Evolutionary conservation across 805 yeast genomes (phyloP), one percentile per base, ranked within the genome.

Genomic region (Wickerhamomyces queroliae): DNA sequence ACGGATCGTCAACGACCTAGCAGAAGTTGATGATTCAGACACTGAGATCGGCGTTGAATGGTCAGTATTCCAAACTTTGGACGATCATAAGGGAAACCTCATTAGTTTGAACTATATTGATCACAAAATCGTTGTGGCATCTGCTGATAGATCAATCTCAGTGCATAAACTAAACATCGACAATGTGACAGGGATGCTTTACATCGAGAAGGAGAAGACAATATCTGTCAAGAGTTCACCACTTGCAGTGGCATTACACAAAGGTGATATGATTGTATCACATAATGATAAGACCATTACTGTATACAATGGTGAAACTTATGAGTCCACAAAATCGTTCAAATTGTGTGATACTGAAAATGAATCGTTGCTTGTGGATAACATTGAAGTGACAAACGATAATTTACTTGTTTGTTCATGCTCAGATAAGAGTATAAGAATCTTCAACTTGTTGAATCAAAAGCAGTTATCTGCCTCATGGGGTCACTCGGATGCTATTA

Each of bases 131-230:
- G 67, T 66, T 40, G 78, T 76, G 2, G 70, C 80, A 34, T 79
- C 88, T 0, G 66, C 80, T 1, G 88, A 82, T 55, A 59, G 87
- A 43, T 73, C 81, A 0, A 53, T 81, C 0, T 70, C 83, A 0
- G 55, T 80, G 5, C 84, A 80, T 55, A 62, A 57, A 34, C 50
- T 56, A 13, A 50, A 47, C 3, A 39, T 48, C 11, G 57, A 30
- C 12, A 6, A 48, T 3, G 56, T 51, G 13, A 56, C 48, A 3
- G 56, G 38, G 10, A 38, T 43, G 21, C 40, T 25, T n/a, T n/a
- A n/a, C 18, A 45, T 62, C 38, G 58, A 26, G 35, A 29, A 69
- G 34, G 74, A 72, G 22, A 76, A 74, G 48, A 63, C 72, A 0
- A 59, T 81, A 7, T 58, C 79, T 0, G 57, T 74, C 19, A 78